phyloP scores from a whole-genome alignment of 495 filamentous ascomycete genomes.

The Daldinia caldariorum region DNA sequence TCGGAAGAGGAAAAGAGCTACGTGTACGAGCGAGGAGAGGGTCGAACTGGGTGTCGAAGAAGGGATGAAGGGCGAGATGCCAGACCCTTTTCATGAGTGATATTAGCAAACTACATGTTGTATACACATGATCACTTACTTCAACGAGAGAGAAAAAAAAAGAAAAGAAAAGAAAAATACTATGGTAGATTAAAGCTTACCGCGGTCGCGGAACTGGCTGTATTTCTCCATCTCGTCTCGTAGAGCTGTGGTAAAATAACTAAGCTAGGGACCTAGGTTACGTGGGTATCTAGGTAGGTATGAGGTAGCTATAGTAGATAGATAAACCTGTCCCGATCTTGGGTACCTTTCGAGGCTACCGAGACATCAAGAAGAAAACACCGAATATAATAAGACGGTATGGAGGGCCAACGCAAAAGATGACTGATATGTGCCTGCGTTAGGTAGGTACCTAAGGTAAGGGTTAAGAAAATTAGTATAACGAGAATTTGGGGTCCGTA shows the following conservation, averaged over 20 bases:
- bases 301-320: constrained; percentile 7
- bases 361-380: constrained; percentile 27
- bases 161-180: background rate
- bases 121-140: background rate
- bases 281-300: too few species aligned
- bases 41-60: constrained; percentile 68
- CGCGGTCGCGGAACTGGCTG: constrained; percentile 94
- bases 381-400: background rate
- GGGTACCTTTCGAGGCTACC: constrained; percentile 17
- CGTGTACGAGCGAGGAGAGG: constrained; percentile 68
- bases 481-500: constrained; percentile 12
- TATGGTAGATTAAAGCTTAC: constrained; percentile 56
- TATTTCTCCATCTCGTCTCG: constrained; percentile 86
- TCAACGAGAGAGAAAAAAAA: too few species aligned
- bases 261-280: too few species aligned
- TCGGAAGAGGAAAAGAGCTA: constrained; percentile 81
- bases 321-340: constrained; percentile 12
- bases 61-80: constrained; percentile 95
- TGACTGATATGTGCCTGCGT: background rate
- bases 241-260: background rate
- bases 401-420: background rate
- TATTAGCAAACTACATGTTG: constrained; percentile 14
- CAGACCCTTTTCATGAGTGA: constrained; percentile 80
- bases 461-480: constrained; percentile 5
- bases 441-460: too few species aligned